Conservation (phyloP, 208 protist species). For the Acanthamoeba triangularis region DNA sequence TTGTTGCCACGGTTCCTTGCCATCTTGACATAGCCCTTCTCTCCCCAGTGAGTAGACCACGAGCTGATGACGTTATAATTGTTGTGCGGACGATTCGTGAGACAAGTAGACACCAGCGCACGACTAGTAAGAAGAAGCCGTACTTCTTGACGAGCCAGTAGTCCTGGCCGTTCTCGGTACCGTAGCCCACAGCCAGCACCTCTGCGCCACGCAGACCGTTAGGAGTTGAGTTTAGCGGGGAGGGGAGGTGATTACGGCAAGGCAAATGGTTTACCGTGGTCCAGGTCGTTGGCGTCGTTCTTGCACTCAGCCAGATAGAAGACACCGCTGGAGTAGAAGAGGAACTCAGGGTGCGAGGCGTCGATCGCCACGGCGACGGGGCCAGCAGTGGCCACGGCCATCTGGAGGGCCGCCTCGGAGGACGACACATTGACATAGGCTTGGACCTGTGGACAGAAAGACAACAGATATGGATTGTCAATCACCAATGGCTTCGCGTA, state of each 20-base stretch:
- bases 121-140: neutral
- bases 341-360: conserved; percentile 92
- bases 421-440: conserved; percentile 54
- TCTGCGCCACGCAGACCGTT: conserved; percentile 72
- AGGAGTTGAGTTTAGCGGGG: neutral
- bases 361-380: conserved; percentile 94
- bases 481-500: neutral
- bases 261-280: conserved; percentile 75
- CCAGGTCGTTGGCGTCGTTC: conserved; percentile 46
- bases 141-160: conserved; percentile 91
- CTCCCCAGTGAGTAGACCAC: conserved; percentile 70
- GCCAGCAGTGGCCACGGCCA: conserved; percentile 31
- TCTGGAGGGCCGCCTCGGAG: conserved; percentile 87
- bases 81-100: neutral
- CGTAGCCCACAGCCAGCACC: conserved; percentile 89
- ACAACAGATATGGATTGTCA: neutral
- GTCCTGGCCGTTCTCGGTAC: conserved; percentile 78
- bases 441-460: neutral
- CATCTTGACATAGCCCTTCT: conserved; percentile 71
- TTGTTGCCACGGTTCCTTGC: conserved; percentile 60
- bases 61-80: neutral
- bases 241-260: conserved; percentile 76
- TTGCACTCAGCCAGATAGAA: conserved; percentile 90
- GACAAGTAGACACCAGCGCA: neutral
- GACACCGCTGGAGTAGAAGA: conserved; percentile 92